Evolutionary conservation across 441 rosid genomes (phyloP).

Genomic region (Jatropha podagrica): DNA sequence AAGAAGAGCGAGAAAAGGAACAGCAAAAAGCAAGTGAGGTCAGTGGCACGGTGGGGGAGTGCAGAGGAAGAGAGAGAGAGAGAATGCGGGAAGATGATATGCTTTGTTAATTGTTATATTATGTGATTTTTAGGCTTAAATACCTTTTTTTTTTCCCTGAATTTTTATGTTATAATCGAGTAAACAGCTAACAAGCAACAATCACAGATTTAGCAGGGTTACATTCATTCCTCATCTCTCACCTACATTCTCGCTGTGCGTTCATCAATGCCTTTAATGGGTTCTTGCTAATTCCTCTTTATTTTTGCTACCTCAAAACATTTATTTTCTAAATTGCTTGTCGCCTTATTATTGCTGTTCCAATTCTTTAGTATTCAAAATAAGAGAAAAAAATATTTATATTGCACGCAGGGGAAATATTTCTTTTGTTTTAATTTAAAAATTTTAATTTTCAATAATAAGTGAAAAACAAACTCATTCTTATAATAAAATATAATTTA

Average conservation of each 20-base stretch:
- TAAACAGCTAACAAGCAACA: background rate
- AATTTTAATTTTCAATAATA: no score
- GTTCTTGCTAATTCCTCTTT: background rate
- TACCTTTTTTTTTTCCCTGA: background rate
- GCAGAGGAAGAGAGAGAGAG: conserved; percentile 1
- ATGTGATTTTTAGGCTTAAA: background rate
- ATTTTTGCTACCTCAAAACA: background rate
- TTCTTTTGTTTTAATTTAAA: no score
- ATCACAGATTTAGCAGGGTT: background rate
- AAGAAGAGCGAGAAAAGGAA: conserved; percentile 10
- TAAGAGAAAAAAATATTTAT: no score
- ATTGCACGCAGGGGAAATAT: no score
- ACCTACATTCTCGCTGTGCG: conserved; percentile 15
- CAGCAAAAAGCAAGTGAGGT: conserved; percentile 21
- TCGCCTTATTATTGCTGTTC: background rate
- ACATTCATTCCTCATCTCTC: conserved; percentile 32
- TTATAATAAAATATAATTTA: no score
- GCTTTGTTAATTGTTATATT: conserved; percentile 5
- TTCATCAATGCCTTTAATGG: background rate
- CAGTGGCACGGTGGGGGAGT: conserved; percentile 19
- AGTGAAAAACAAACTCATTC: no score
- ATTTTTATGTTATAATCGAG: background rate
- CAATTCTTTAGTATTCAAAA: no score
- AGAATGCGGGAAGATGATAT: conserved; percentile 8
- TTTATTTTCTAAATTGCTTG: background rate